Evolutionary conservation across 2,329 filamentous ascomycete species (phyloP), one percentile per base, ranked within the genome.

Genomic region (Paracoccidioides lutzii): DNA sequence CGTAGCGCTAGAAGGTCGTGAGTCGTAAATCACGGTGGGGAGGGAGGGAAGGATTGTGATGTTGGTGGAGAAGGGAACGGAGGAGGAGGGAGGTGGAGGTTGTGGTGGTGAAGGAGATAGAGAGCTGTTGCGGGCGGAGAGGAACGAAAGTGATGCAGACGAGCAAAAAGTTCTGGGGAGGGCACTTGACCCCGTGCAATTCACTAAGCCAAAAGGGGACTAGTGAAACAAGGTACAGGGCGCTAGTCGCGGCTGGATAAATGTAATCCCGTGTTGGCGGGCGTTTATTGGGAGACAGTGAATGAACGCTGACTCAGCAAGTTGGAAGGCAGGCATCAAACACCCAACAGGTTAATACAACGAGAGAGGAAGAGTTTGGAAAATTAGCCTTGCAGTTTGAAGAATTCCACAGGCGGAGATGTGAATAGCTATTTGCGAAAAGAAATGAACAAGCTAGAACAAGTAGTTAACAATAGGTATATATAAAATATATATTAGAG

Each of bases 111-210:
- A 33, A 35, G 30, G 6, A 40, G 22, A 54, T 37, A 14, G n/a
- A 38, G 28, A 33, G 38, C 30, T 15, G 14, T n/a, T 12, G 22
- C 22, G 22, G 22, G 22, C 22, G 22, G 22, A 22, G 22, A 22
- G 22, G n/a, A n/a, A 22, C 22, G 22, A 22, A 22, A 22, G 22
- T 22, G 22, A 22, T 22, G 22, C 22, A 22, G 22, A 22, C 22
- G 22, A 22, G 22, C 22, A 22, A 22, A 50, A 44, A 46, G 32
- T 45, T 54, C 54, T 53, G 55, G 50, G 49, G 15, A 22, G 37
- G 30, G 48, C 5, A 15, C n/a, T 8, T 49, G 53, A 58, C 56
- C 55, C 55, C 54, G 30, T 49, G 35, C 12, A 7, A 28, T 37
- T 30, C 33, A 38, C 44, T 56, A 55, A 38, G 42, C 32, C 56